phyloP scores from a whole-genome alignment of 2,329 filamentous ascomycete genomes.

The Microcera coccophila region DNA sequence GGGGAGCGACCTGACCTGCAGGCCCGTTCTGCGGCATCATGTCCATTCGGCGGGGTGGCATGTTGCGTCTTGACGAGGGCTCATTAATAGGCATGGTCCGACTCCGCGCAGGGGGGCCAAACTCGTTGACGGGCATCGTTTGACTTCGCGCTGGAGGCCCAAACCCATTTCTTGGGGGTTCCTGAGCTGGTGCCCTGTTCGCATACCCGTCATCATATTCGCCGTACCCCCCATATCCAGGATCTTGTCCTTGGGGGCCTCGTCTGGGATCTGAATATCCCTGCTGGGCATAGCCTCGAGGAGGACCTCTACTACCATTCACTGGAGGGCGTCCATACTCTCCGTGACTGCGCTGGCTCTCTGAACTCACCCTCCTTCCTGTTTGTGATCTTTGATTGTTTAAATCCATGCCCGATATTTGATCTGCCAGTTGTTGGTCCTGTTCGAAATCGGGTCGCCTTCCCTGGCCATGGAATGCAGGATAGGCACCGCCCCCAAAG shows the following conservation, averaged over 20 bases:
- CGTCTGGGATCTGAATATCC: conserved; percentile 27
- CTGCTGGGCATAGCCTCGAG: conserved; percentile 33
- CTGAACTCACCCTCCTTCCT: conserved; percentile 22
- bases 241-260: conserved; percentile 22
- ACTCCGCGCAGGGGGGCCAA: conserved; percentile 51
- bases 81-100: conserved; percentile 58
- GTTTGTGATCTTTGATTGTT: conserved; percentile 27
- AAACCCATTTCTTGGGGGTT: conserved; percentile 39
- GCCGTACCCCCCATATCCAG: conserved; percentile 23
- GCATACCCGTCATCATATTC: conserved; percentile 27
- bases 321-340: conserved; percentile 26
- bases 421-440: conserved; percentile 30
- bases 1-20: conserved; percentile 44
- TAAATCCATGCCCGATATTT: conserved; percentile 36
- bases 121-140: conserved; percentile 55
- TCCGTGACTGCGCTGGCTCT: conserved; percentile 25
- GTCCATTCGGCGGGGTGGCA: conserved; percentile 37
- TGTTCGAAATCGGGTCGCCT: conserved; percentile 22
- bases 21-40: conserved; percentile 46
- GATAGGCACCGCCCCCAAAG: conserved; percentile 22
- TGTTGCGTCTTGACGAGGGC: neutral
- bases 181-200: conserved; percentile 21
- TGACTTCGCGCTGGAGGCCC: conserved; percentile 54
- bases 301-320: conserved; percentile 25
- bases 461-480: conserved; percentile 17